Percentiles rank a stretch among this genome's conserved stretches.
phyloP scores from a whole-genome alignment of 345 rosid genomes.

The Corymbia maculata region DNA sequence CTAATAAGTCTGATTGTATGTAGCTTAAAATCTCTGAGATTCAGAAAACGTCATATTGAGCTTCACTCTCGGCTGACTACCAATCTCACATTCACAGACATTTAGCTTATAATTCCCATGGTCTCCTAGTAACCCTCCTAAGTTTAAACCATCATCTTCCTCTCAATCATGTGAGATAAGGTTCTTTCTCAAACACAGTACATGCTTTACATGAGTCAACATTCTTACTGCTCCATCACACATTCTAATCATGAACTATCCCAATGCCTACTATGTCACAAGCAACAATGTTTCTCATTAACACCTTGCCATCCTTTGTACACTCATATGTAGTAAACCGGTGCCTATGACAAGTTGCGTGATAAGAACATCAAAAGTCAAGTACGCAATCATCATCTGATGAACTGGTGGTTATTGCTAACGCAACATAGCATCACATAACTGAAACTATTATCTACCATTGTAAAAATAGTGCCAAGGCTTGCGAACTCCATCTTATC shows the following conservation, averaged over 20 bases:
- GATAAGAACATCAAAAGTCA: background rate
- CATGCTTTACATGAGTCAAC: background rate
- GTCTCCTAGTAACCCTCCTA: background rate
- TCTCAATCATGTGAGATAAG: background rate
- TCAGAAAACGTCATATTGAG: background rate
- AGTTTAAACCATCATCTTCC: background rate
- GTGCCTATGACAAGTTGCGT: background rate
- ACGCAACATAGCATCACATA: background rate
- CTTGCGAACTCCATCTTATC: background rate
- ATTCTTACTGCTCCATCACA: background rate
- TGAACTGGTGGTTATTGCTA: background rate
- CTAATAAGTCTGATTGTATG: background rate
- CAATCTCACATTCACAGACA: background rate
- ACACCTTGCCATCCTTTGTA: background rate
- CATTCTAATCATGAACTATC: background rate
- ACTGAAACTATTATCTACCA: background rate
- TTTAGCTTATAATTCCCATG: background rate
- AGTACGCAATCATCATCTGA: background rate
- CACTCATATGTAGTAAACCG: background rate
- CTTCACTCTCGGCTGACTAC: background rate
- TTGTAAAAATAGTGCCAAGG: background rate
- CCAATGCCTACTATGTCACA: background rate
- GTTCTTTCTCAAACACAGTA: background rate
- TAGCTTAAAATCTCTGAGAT: background rate
- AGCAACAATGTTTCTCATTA: background rate